Evolutionary conservation across 2,329 filamentous ascomycete genomes (phyloP).

Genomic region (Ophiostoma pallidulum): DNA sequence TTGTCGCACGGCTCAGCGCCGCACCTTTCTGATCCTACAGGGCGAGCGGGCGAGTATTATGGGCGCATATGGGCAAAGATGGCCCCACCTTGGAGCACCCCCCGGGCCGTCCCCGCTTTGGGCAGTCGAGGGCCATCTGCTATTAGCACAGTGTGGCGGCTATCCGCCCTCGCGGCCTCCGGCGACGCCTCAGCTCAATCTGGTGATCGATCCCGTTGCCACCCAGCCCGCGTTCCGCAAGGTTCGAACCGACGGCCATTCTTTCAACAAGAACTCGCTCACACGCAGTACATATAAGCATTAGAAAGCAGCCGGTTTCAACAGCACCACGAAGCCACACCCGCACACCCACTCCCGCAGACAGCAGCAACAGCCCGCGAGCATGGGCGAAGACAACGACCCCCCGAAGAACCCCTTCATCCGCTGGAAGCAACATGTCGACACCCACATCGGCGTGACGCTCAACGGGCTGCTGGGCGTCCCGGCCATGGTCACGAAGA

Average conservation of each 20-base stretch:
- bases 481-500: conserved; percentile 21
- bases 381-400: conserved; percentile 18
- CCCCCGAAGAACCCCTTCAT: conserved; percentile 29
- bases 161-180: not conserved
- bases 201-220: too few relatives aligned
- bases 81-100: too few relatives aligned
- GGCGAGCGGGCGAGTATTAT: too few relatives aligned
- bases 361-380: not conserved
- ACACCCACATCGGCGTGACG: conserved; percentile 27
- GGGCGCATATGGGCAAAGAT: too few relatives aligned
- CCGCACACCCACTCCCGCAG: too few relatives aligned
- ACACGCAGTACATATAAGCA: not conserved
- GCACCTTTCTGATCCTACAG: too few relatives aligned
- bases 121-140: not conserved
- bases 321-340: not conserved
- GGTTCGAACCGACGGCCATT: not conserved
- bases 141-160: conserved; percentile 1
- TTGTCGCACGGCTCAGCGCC: too few relatives aligned
- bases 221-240: not conserved
- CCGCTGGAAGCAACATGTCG: conserved; percentile 32
- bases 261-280: conserved; percentile 7
- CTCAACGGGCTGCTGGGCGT: conserved; percentile 22
- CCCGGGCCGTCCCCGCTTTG: conserved; percentile 7
- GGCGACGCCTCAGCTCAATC: too few relatives aligned
- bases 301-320: not conserved